A percentile compares a stretch with the other conserved stretches of the same genome.
Evolutionary conservation across 306 rosid species (phyloP).

Genomic region (Acacia confusa): DNA sequence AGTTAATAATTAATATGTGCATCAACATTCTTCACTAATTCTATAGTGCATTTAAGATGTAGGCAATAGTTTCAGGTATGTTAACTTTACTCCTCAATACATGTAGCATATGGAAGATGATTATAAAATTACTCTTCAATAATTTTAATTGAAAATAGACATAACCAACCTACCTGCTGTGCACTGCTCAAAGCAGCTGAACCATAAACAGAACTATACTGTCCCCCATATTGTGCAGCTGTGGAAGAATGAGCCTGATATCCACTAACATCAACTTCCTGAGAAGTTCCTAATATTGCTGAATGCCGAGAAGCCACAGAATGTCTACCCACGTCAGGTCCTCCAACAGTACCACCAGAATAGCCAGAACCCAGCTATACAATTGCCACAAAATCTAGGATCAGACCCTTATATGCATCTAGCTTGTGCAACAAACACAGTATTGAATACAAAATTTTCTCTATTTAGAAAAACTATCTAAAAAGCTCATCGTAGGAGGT

Average conservation of each 20-base stretch:
- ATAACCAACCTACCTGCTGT: conserved; percentile 58
- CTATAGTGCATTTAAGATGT: not conserved
- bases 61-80: not conserved
- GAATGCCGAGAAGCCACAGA: conserved; percentile 80
- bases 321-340: conserved; percentile 70
- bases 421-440: not conserved
- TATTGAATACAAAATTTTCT: not conserved
- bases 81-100: not conserved
- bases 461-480: not conserved
- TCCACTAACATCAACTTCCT: conserved; percentile 72
- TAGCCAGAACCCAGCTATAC: conserved; percentile 68
- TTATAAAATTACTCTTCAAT: not conserved
- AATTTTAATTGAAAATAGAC: not conserved
- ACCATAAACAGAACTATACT: conserved; percentile 85
- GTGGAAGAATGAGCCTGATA: conserved; percentile 71
- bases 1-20: not conserved
- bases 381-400: conserved; percentile 24
- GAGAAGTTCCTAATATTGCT: conserved; percentile 65
- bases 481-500: not conserved
- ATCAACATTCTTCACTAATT: conserved; percentile 4
- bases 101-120: not conserved
- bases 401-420: conserved; percentile 2
- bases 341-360: conserved; percentile 80
- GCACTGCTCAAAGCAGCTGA: conserved; percentile 69
- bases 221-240: conserved; percentile 82